phyloP scores from a whole-genome alignment of 1,284 basidiomycete genomes.

The Malassezia nana region DNA sequence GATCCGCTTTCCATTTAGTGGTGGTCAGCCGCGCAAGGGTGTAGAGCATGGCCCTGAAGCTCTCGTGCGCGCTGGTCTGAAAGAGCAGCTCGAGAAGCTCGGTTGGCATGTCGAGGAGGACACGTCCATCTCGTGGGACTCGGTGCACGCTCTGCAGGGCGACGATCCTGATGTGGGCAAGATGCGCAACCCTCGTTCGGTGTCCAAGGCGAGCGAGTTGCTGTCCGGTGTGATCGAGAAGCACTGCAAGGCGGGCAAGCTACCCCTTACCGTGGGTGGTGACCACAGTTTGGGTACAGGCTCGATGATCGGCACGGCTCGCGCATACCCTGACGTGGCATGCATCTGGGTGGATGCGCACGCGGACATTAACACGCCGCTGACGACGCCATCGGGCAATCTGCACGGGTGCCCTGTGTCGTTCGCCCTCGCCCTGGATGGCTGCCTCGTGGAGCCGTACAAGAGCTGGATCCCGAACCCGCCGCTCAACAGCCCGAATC shows the following conservation, averaged over 20 bases:
- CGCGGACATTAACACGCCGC: slow-evolving; percentile 86
- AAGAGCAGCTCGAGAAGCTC: slow-evolving; percentile 52
- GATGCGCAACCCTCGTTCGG: slow-evolving; percentile 38
- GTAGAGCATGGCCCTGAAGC: slow-evolving; percentile 43
- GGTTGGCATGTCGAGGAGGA: slow-evolving; percentile 84
- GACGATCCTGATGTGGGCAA: slow-evolving; percentile 32
- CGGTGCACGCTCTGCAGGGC: slow-evolving; percentile 53
- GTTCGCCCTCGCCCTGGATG: slow-evolving; percentile 59
- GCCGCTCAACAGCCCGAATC: slow-evolving; percentile 56
- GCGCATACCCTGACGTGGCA: slow-evolving; percentile 58
- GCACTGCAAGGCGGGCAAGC: slow-evolving; percentile 65
- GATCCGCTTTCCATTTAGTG: slow-evolving; percentile 36
- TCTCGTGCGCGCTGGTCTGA: slow-evolving; percentile 35
- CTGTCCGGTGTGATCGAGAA: slow-evolving; percentile 67
- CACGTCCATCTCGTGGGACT: slow-evolving; percentile 77
- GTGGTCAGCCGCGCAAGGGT: slow-evolving; percentile 40
- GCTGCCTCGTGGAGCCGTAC: slow-evolving; percentile 42
- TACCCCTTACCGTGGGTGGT: slow-evolving; percentile 88
- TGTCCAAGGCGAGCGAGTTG: slow-evolving; percentile 61
- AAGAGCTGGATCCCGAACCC: slow-evolving; percentile 40
- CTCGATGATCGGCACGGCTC: slow-evolving; percentile 48
- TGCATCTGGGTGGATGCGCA: slow-evolving; percentile 67
- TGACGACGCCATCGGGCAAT: slow-evolving; percentile 76
- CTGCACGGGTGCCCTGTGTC: slow-evolving; percentile 97
- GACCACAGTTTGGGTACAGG: slow-evolving; percentile 67